phyloP scores from a whole-genome alignment of 148 eudicot species.

The Suaeda aralocaspica region DNA sequence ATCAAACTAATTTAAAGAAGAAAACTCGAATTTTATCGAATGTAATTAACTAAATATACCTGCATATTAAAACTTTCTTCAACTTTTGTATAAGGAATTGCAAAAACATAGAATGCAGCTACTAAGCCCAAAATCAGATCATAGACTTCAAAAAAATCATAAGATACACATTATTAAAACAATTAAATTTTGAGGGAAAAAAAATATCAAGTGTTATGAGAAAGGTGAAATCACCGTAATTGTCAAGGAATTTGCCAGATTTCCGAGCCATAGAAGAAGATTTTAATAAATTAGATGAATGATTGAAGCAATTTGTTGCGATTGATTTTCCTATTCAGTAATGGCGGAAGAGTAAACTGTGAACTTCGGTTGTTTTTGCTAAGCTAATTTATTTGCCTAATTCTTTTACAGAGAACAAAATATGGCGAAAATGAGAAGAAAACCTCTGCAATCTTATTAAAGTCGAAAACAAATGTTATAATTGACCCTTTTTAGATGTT shows the following conservation, averaged over 20 bases:
- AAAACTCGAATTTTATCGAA: slow-evolving; percentile 5
- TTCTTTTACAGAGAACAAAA: no score
- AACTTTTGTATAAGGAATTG: slow-evolving; percentile 90
- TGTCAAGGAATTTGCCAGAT: slow-evolving; percentile 33
- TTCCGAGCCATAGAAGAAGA: slow-evolving; percentile 34
- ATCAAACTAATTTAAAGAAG: slow-evolving; percentile 5
- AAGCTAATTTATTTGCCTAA: no score
- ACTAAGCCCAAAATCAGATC: slow-evolving; percentile 77
- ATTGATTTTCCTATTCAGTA: no score
- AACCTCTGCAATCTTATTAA: no score
- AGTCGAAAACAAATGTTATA: no score
- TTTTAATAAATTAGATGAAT: not conserved
- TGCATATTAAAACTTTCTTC: slow-evolving; percentile 99
- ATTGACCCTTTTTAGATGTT: no score
- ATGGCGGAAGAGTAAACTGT: not conserved
- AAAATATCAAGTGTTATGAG: not conserved
- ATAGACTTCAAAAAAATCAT: slow-evolving; percentile 46
- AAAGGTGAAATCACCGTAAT: slow-evolving; percentile 31
- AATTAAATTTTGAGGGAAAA: not conserved
- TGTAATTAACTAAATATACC: slow-evolving; percentile 35
- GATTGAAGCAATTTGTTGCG: not conserved
- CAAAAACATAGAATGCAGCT: slow-evolving; percentile 80
- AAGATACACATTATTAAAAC: not conserved
- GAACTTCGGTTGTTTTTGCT: no score
- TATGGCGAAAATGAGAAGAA: no score